phyloP scores from a whole-genome alignment of 1,284 basidiomycete genomes.

The Ganoderma sinense region DNA sequence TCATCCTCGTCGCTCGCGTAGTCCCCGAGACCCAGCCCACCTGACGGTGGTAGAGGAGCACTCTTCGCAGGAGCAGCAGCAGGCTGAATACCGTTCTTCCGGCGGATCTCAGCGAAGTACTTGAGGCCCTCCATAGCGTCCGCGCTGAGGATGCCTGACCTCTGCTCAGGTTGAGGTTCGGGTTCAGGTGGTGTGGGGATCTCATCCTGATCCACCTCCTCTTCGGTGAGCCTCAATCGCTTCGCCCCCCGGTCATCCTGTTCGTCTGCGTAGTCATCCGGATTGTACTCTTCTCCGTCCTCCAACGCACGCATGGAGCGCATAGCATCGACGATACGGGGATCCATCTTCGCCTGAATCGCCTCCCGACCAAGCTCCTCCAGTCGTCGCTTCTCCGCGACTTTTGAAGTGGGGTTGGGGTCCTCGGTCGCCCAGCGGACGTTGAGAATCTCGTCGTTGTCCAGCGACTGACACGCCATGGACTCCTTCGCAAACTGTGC shows the following conservation, averaged over 20 bases:
- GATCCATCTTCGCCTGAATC: slow-evolving; percentile 85
- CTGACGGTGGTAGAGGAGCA: slow-evolving; percentile 41
- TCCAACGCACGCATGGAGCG: slow-evolving; percentile 84
- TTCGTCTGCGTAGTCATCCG: slow-evolving; percentile 45
- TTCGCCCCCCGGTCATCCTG: slow-evolving; percentile 42
- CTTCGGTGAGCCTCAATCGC: slow-evolving; percentile 45
- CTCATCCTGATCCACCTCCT: slow-evolving; percentile 44
- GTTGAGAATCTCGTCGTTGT: slow-evolving; percentile 98
- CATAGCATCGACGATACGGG: slow-evolving; percentile 87
- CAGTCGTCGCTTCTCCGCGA: slow-evolving; percentile 82
- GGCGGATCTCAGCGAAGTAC: slow-evolving; percentile 85
- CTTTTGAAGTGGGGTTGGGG: slow-evolving; percentile 90
- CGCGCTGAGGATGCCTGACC: slow-evolving; percentile 69
- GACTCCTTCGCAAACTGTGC: slow-evolving; percentile 99
- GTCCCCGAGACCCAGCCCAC: slow-evolving; percentile 65
- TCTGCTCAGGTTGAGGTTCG: slow-evolving; percentile 41
- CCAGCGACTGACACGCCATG: slow-evolving; percentile 98
- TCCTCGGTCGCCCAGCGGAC: slow-evolving; percentile 98
- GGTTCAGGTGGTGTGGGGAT: slow-evolving; percentile 12
- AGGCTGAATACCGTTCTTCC: slow-evolving; percentile 53
- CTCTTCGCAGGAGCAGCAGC: slow-evolving; percentile 37
- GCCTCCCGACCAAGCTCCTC: slow-evolving; percentile 86
- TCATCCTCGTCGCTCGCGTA: slow-evolving; percentile 85
- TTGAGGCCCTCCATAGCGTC: slow-evolving; percentile 88
- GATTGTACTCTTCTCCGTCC: slow-evolving; percentile 72